Conservation (phyloP, 306 rosid species). For the Herpetospermum pedunculosum region DNA sequence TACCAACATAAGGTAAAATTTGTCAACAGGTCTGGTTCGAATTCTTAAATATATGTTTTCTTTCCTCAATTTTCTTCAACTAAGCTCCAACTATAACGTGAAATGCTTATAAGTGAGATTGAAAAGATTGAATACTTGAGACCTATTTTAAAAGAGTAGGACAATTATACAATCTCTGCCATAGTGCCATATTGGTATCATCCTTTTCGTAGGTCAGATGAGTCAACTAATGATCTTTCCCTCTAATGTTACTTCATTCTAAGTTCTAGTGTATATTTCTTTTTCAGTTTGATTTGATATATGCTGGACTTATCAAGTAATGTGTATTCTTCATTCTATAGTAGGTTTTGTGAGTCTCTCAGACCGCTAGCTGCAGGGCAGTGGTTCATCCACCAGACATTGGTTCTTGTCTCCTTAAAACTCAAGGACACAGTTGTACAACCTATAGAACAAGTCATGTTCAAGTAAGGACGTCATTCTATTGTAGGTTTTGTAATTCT, state of each 20-base stretch:
- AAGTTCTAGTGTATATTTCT: no score
- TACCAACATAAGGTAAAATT: background rate
- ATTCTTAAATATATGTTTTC: no score
- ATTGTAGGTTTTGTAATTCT: background rate
- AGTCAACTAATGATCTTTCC: background rate
- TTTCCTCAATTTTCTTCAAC: background rate
- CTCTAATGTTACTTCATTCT: background rate
- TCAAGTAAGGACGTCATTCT: no score
- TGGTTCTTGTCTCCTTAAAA: no score
- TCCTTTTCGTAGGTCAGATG: background rate
- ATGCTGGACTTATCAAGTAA: background rate
- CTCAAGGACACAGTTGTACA: no score
- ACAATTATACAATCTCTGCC: background rate
- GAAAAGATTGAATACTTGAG: background rate
- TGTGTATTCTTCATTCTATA: background rate
- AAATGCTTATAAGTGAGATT: background rate
- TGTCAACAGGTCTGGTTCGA: background rate
- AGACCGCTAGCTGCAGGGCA: no score
- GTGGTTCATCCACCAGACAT: no score
- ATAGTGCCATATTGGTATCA: no score
- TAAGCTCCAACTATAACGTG: background rate
- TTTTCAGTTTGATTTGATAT: no score
- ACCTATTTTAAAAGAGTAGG: background rate
- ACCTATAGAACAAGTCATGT: no score
- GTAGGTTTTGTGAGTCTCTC: no score